Conservation (phyloP, 352 stramenopile species). For the Globisporangium radiosum region DNA sequence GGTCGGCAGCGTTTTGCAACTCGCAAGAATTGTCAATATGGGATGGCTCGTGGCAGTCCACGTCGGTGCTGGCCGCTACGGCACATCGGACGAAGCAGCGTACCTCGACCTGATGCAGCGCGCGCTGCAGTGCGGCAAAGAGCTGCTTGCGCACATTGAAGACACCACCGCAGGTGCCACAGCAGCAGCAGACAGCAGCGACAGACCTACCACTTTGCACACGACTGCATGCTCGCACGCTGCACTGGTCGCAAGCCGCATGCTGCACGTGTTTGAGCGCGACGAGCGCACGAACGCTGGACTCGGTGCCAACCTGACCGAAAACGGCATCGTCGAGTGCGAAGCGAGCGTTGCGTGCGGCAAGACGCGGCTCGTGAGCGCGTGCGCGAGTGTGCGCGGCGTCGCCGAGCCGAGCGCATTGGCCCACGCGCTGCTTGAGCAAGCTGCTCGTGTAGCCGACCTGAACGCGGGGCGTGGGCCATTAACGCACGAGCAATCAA, state of each 20-base stretch:
- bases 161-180: too few relatives aligned
- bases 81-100: conserved; percentile 22
- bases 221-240: conserved; percentile 12
- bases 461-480: neutral
- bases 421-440: conserved; percentile 31
- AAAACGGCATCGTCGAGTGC: conserved; percentile 39
- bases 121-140: neutral
- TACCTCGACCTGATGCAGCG: conserved; percentile 12
- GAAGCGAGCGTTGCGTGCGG: conserved; percentile 53
- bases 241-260: conserved; percentile 18
- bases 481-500: neutral
- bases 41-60: conserved; percentile 65
- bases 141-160: neutral
- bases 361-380: conserved; percentile 21
- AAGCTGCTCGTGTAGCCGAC: conserved; percentile 8
- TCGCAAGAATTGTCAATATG: neutral
- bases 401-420: conserved; percentile 45
- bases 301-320: conserved; percentile 46
- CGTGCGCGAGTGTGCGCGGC: conserved; percentile 39
- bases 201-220: neutral
- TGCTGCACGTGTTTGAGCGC: conserved; percentile 45
- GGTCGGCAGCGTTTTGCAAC: too few relatives aligned
- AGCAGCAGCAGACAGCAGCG: too few relatives aligned
- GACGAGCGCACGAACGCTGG: conserved; percentile 50
- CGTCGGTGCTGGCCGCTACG: conserved; percentile 44